Percentiles rank a stretch among this genome's conserved stretches.
Evolutionary conservation across 164 flowering plant genomes (phyloP).

Genomic region (Platanus orientalis): DNA sequence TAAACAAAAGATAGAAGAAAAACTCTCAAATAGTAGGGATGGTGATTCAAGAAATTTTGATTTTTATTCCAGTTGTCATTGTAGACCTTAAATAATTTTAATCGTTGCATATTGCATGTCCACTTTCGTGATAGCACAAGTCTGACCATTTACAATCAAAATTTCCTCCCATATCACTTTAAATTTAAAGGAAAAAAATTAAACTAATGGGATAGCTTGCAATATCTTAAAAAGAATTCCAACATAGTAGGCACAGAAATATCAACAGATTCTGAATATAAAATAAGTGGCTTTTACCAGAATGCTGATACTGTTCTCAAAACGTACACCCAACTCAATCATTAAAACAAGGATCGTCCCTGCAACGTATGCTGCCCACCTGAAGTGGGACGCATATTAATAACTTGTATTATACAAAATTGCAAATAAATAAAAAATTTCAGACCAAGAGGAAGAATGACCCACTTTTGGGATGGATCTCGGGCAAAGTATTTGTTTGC

Average conservation of each 20-base stretch:
- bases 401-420: background rate
- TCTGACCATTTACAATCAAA: too few species aligned
- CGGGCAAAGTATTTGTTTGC: constrained; percentile 70
- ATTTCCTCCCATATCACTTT: too few species aligned
- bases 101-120: too few species aligned
- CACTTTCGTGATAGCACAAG: too few species aligned
- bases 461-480: constrained; percentile 95
- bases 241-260: background rate
- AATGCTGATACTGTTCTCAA: constrained; percentile 78
- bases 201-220: background rate
- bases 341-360: constrained; percentile 91
- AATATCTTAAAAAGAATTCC: background rate
- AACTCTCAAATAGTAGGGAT: too few species aligned
- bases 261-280: background rate
- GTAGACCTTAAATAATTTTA: too few species aligned
- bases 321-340: constrained; percentile 82
- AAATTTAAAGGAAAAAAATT: background rate
- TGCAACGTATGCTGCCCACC: constrained; percentile 99
- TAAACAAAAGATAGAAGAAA: too few species aligned
- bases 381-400: constrained; percentile 23
- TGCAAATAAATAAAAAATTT: background rate
- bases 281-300: constrained; percentile 46
- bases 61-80: too few species aligned
- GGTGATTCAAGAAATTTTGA: too few species aligned
- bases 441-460: constrained; percentile 8